phyloP scores from a whole-genome alignment of 345 rosid genomes.

The Salix arbutifolia region DNA sequence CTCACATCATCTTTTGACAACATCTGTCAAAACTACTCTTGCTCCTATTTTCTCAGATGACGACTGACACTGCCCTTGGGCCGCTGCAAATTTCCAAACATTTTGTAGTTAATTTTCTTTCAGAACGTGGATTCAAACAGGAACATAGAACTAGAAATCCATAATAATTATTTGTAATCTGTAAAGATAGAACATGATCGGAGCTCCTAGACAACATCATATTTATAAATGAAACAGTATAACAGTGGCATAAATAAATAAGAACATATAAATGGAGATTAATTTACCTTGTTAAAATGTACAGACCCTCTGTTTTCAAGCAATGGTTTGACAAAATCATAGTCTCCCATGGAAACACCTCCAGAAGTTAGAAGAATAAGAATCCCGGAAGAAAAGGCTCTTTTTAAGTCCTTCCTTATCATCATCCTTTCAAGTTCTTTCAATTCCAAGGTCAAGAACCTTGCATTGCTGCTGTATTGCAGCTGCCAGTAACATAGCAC shows the following conservation, averaged over 20 bases:
- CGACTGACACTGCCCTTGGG: conserved; percentile 71
- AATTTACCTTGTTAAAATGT: conserved; percentile 66
- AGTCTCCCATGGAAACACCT: conserved; percentile 99
- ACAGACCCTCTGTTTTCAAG: conserved; percentile 68
- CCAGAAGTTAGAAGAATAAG: conserved; percentile 88
- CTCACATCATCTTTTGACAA: conserved; percentile 72
- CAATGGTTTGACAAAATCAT: conserved; percentile 82
- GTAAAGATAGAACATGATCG: neutral
- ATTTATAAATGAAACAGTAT: neutral
- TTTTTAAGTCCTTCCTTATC: conserved; percentile 63
- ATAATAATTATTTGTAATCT: too few relatives aligned
- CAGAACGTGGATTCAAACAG: neutral
- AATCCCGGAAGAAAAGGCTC: conserved; percentile 57
- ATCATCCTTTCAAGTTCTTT: conserved; percentile 34
- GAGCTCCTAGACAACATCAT: neutral
- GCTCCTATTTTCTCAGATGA: conserved; percentile 85
- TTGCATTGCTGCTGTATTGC: conserved; percentile 72
- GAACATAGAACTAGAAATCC: neutral
- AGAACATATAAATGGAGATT: neutral
- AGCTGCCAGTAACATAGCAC: conserved; percentile 83
- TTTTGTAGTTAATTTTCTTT: neutral
- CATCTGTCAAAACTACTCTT: conserved; percentile 66
- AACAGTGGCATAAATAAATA: neutral
- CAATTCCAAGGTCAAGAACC: conserved; percentile 82
- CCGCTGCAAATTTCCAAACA: conserved; percentile 56